phyloP scores from a whole-genome alignment of 345 rosid genomes.

The Euphorbia peplus region DNA sequence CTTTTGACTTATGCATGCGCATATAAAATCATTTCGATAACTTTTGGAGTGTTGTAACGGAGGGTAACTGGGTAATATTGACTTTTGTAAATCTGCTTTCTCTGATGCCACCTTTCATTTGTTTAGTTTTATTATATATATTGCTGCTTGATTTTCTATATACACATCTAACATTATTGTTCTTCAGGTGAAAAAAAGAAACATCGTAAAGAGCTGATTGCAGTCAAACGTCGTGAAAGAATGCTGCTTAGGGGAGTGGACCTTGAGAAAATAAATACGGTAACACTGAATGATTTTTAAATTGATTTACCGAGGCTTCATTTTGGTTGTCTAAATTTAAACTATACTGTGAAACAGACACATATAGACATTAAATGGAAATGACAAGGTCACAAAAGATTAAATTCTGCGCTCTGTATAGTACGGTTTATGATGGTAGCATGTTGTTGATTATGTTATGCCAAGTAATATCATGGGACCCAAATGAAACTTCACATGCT shows the following conservation, averaged over 20 bases:
- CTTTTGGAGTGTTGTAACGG: slow-evolving; percentile 14
- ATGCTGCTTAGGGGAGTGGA: slow-evolving; percentile 78
- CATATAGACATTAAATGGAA: neutral
- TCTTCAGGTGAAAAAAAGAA: slow-evolving; percentile 76
- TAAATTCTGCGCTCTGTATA: neutral
- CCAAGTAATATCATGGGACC: too few relatives aligned
- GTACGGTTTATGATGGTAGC: neutral
- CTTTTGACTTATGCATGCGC: neutral
- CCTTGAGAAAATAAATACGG: slow-evolving; percentile 64
- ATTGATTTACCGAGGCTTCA: slow-evolving; percentile 1
- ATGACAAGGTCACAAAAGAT: neutral
- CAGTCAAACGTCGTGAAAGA: slow-evolving; percentile 71
- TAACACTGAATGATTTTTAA: slow-evolving; percentile 17
- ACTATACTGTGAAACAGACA: neutral
- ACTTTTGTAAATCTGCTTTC: neutral
- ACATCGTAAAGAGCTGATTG: slow-evolving; percentile 72
- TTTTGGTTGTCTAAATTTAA: neutral
- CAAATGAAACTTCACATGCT: neutral
- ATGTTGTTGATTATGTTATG: neutral
- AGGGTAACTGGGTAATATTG: neutral
- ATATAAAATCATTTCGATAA: neutral
- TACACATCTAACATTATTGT: slow-evolving; percentile 5
- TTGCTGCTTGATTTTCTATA: neutral
- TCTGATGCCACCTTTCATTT: neutral
- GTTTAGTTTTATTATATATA: neutral